Conservation (phyloP, 2,329 filamentous ascomycete species). For the Zalaria sp. region DNA sequence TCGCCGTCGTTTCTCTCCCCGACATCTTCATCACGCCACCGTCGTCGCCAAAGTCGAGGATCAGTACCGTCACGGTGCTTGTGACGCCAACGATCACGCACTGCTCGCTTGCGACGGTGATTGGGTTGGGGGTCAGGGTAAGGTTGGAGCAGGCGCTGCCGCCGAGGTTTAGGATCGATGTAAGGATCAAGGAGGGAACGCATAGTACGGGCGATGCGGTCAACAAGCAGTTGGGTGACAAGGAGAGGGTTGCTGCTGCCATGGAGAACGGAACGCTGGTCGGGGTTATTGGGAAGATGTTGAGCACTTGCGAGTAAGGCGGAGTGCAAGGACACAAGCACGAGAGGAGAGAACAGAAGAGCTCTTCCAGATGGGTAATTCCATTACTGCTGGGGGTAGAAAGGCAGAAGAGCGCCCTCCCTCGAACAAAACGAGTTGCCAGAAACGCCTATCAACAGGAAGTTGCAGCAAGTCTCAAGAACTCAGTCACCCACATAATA, state of each 20-base stretch:
- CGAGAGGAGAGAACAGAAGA: not conserved
- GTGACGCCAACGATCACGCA: constrained; percentile 95
- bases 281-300: constrained; percentile 83
- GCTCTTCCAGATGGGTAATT: no score
- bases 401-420: no score
- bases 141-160: constrained; percentile 82
- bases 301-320: constrained; percentile 30
- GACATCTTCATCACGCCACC: constrained; percentile 71
- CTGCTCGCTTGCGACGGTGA: constrained; percentile 90
- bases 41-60: constrained; percentile 45
- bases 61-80: constrained; percentile 68
- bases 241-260: constrained; percentile 89
- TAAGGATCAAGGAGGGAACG: constrained; percentile 90
- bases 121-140: constrained; percentile 84
- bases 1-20: constrained; percentile 89
- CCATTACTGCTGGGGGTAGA: no score
- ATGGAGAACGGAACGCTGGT: constrained; percentile 86
- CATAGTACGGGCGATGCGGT: constrained; percentile 90
- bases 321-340: not conserved
- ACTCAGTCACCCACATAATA: no score
- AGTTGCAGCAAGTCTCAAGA: no score
- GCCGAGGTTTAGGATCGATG: constrained; percentile 81
- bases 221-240: constrained; percentile 92
- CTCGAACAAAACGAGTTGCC: no score
- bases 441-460: no score